Evolutionary conservation across 495 filamentous ascomycete species (phyloP).

Genomic region (Aspergillus coremiiformis): DNA sequence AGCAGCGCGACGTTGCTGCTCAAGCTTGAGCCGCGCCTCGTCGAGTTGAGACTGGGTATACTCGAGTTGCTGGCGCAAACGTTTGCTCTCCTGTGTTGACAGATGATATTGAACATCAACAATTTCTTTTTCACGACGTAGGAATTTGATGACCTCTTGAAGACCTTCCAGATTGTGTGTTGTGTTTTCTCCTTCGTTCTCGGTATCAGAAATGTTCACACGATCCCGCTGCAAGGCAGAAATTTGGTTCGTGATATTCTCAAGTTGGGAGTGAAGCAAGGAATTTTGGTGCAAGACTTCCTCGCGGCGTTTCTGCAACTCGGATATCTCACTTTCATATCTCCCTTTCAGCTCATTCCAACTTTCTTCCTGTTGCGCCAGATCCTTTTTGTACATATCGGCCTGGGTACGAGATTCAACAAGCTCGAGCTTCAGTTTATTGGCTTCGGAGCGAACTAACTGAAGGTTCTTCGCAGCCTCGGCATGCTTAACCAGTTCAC

Average conservation of each 20-base stretch:
- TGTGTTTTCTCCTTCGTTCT: constrained; percentile 31
- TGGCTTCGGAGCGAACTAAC: constrained; percentile 66
- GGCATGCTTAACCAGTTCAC: constrained; percentile 86
- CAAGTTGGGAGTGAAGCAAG: constrained; percentile 78
- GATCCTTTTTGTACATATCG: constrained; percentile 68
- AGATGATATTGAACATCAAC: constrained; percentile 91
- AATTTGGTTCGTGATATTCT: constrained; percentile 72
- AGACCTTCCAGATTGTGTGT: constrained; percentile 59
- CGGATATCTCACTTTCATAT: constrained; percentile 75
- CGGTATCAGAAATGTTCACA: constrained; percentile 40
- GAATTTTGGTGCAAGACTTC: constrained; percentile 81
- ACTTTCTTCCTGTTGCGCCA: constrained; percentile 74
- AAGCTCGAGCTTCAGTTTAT: constrained; percentile 69
- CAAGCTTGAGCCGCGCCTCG: constrained; percentile 74
- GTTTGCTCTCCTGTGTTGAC: constrained; percentile 74
- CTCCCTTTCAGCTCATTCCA: constrained; percentile 75
- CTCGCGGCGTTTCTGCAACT: constrained; percentile 68
- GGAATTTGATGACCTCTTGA: constrained; percentile 79
- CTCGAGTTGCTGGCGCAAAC: constrained; percentile 82
- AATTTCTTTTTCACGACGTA: constrained; percentile 96
- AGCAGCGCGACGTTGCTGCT: constrained; percentile 75
- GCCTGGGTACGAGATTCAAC: constrained; percentile 65
- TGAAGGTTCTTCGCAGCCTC: constrained; percentile 82
- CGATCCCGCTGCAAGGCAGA: constrained; percentile 67
- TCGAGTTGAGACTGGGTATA: constrained; percentile 81